Conservation (phyloP, 2,329 filamentous ascomycete genomes). For the Lomentospora prolificans region DNA sequence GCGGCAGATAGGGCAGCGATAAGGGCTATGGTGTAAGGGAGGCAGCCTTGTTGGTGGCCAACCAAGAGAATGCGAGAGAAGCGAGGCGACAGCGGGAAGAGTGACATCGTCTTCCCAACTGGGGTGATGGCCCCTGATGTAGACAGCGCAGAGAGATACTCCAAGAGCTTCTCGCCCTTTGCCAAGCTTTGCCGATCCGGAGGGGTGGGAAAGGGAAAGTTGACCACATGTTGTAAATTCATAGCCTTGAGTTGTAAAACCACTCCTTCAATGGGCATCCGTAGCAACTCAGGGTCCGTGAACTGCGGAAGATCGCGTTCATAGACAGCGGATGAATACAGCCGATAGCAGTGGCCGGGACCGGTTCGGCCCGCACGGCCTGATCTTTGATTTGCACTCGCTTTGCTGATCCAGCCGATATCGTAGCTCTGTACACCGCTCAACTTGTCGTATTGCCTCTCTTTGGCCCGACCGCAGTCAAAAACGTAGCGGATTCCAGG, state of each 20-base stretch:
- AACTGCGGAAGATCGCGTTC: conserved; percentile 83
- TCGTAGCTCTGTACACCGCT: conserved; percentile 95
- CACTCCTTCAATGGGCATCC: conserved; percentile 86
- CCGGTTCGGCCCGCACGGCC: conserved; percentile 93
- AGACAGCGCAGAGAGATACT: conserved; percentile 74
- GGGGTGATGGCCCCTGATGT: conserved; percentile 60
- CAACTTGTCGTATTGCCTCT: conserved; percentile 75
- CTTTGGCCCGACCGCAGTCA: conserved; percentile 85
- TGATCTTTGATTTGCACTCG: conserved; percentile 81
- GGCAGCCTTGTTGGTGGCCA: conserved; percentile 70
- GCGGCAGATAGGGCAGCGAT: conserved; percentile 83
- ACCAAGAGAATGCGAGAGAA: conserved; percentile 89
- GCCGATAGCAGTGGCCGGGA: conserved; percentile 86
- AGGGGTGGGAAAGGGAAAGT: conserved; percentile 92
- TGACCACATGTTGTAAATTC: conserved; percentile 80
- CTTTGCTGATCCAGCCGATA: conserved; percentile 95
- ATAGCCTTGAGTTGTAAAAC: conserved; percentile 92
- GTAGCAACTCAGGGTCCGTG: conserved; percentile 75
- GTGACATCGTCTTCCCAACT: conserved; percentile 70
- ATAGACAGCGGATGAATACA: conserved; percentile 92
- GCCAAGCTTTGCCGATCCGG: conserved; percentile 67
- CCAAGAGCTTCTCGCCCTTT: conserved; percentile 77
- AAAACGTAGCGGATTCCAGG: conserved; percentile 94
- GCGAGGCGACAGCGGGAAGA: conserved; percentile 82
- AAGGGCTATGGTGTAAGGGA: conserved; percentile 77